phyloP scores from a whole-genome alignment of 371 early-diverging fungal species.

The Encephalitozoon cuniculi region DNA sequence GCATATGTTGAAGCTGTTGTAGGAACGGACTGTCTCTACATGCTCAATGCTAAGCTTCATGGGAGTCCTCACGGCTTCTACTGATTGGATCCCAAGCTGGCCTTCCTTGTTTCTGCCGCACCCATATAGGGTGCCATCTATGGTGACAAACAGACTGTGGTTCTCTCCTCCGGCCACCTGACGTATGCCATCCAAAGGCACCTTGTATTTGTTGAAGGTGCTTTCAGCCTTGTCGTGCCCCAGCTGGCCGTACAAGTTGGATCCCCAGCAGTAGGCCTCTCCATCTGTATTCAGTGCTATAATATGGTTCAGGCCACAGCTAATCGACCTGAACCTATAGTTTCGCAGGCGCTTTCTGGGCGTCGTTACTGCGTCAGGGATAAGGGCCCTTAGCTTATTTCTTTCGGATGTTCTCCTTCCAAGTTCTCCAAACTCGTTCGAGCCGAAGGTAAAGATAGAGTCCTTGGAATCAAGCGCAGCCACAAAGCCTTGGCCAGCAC shows the following conservation, averaged over 20 bases:
- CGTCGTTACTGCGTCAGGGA: conserved; percentile 57
- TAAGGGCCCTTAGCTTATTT: conserved; percentile 52
- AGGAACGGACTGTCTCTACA: conserved; percentile 35
- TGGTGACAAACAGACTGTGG: conserved; percentile 53
- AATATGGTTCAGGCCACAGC: conserved; percentile 74
- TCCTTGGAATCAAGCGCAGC: conserved; percentile 69
- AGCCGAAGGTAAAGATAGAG: conserved; percentile 77
- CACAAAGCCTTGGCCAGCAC: conserved; percentile 79
- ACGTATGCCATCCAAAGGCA: conserved; percentile 37
- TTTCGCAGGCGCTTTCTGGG: conserved; percentile 49
- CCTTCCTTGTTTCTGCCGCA: conserved; percentile 56
- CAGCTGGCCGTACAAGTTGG: conserved; percentile 85
- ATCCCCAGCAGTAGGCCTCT: conserved; percentile 74
- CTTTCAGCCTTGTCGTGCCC: conserved; percentile 62
- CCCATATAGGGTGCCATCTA: conserved; percentile 49
- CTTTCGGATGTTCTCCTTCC: conserved; percentile 63
- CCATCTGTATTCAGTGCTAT: conserved; percentile 66
- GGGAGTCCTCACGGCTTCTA: conserved; percentile 14
- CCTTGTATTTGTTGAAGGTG: conserved; percentile 19
- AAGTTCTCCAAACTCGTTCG: conserved; percentile 81
- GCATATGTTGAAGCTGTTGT: conserved; percentile 42
- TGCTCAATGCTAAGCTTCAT: conserved; percentile 24
- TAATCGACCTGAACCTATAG: conserved; percentile 64
- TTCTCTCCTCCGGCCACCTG: conserved; percentile 52
- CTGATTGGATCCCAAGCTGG: conserved; percentile 51